Base-by-base conservation (phyloP, 2,329 filamentous ascomycete genomes). In the Fusarium brevicatenulatum region DNA sequence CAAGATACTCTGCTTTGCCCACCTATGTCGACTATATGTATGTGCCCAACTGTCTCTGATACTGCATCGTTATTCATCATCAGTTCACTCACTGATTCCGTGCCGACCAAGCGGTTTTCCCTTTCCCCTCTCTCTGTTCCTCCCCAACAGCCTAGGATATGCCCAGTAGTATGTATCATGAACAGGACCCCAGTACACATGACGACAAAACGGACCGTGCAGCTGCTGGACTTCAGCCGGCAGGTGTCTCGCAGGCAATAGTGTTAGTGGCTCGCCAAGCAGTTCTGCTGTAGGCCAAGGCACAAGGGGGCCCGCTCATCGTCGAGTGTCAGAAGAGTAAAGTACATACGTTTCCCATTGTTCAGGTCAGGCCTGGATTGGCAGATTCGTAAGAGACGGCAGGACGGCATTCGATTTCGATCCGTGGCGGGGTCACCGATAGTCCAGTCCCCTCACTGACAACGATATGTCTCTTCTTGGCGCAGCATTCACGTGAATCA, bases 121-220 rank as follows among this genome's bases (percentile, higher is more conserved):
- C 32, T 25, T 46, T 44, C 21, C 39, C 39, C 36, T 37, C 62
- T 36, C 44, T 44, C 19, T 28, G 36, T 15, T 25, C 28, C 10
- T 32, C 49, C 64, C 64, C 64, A 52, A 56, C 66, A 47, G 40
- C 37, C 50, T 36, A 36, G 50, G 57, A 64, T 46, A 44, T 46
- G 30, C 52, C 36, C 52, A 69, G 36, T 49, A 28, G 23, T 30
- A 46, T 39, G 23, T 30, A 46, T 39, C n/a, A 32, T 25, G 23
- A 61, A 40, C 30, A 49, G 37, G 60, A 57, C 58, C 71, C 70
- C 63, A 46, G 30, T 52, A 64, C 73, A 64, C 73, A 73, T 77
- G 75, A 77, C 70, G 71, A 75, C 63, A 73, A 66, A 56, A 63
- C 64, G 66, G 46, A 63, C 62, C 68, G 69, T 74, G 73, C 72